A percentile compares a stretch with the other conserved stretches of the same genome.
Conservation (phyloP, 495 filamentous ascomycete genomes). For the Platismatia glauca region DNA sequence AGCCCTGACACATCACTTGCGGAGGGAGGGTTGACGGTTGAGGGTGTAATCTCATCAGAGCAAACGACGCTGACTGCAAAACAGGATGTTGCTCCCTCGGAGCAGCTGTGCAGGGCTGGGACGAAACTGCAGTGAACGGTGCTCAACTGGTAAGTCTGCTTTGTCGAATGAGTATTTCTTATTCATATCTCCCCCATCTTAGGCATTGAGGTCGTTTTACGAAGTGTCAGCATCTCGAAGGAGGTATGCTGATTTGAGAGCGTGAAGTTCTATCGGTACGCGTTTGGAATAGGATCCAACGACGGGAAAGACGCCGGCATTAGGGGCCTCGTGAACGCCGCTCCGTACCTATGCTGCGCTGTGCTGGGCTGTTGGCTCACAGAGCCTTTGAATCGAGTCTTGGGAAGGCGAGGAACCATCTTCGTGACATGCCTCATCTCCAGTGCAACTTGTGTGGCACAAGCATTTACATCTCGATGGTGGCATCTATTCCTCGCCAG, state of each 20-base stretch:
- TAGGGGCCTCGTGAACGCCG: conserved; percentile 40
- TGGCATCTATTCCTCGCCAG: conserved; percentile 34
- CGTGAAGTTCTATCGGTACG: conserved; percentile 10
- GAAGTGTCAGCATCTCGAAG: not conserved
- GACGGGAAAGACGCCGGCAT: conserved; percentile 7
- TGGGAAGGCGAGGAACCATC: conserved; percentile 51
- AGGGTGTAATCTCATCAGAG: not conserved
- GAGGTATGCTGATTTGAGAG: not conserved
- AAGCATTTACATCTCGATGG: conserved; percentile 18
- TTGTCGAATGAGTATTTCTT: not conserved
- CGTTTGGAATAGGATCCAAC: conserved; percentile 12
- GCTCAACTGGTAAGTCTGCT: conserved; percentile 42
- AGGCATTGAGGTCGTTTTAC: not conserved
- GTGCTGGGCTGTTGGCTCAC: conserved; percentile 43
- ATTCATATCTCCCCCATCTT: conserved; percentile 41
- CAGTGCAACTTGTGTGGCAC: conserved; percentile 15
- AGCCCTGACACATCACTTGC: not conserved
- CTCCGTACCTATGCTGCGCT: conserved; percentile 39
- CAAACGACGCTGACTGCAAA: not conserved
- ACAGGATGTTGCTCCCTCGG: conserved; percentile 34
- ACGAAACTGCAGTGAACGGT: conserved; percentile 74
- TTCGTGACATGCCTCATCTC: conserved; percentile 44
- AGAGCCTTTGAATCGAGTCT: conserved; percentile 47
- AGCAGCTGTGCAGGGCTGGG: conserved; percentile 55
- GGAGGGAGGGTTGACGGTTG: too few relatives aligned